phyloP scores from a whole-genome alignment of 352 stramenopile genomes.

The Phytophthora hybrid region DNA sequence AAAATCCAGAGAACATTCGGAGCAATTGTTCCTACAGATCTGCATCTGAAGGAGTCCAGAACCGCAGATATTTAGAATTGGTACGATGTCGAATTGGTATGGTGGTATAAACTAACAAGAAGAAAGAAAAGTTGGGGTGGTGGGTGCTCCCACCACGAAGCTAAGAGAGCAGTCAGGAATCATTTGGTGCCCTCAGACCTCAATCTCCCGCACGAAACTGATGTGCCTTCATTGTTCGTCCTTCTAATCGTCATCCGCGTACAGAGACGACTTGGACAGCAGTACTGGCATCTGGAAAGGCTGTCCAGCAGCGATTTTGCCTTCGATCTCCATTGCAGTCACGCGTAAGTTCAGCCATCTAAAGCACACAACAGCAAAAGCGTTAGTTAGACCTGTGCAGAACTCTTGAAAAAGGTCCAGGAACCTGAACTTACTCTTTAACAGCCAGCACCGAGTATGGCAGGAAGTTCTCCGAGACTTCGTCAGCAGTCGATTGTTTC shows the following conservation, averaged over 20 bases:
- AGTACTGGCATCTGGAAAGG: constrained; percentile 87
- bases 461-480: constrained; percentile 72
- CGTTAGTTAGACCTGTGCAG: constrained; percentile 16
- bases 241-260: constrained; percentile 84
- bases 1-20: too few relatives aligned
- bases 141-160: not conserved
- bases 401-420: not conserved
- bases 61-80: not conserved
- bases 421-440: constrained; percentile 80
- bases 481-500: constrained; percentile 75
- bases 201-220: not conserved
- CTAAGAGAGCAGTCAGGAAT: not conserved
- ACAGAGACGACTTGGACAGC: constrained; percentile 88
- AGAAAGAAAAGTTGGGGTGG: constrained; percentile 2
- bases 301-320: constrained; percentile 80
- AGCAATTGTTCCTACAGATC: too few relatives aligned
- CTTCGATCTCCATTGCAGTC: constrained; percentile 86
- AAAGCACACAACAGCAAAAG: constrained; percentile 8
- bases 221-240: constrained; percentile 2
- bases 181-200: not conserved
- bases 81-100: not conserved
- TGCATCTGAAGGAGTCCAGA: too few relatives aligned
- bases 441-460: constrained; percentile 85
- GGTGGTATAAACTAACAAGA: constrained; percentile 24
- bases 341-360: constrained; percentile 90